Evolutionary conservation across 768 basidiomycete genomes (phyloP).

Genomic region (Boletus patriciae): DNA sequence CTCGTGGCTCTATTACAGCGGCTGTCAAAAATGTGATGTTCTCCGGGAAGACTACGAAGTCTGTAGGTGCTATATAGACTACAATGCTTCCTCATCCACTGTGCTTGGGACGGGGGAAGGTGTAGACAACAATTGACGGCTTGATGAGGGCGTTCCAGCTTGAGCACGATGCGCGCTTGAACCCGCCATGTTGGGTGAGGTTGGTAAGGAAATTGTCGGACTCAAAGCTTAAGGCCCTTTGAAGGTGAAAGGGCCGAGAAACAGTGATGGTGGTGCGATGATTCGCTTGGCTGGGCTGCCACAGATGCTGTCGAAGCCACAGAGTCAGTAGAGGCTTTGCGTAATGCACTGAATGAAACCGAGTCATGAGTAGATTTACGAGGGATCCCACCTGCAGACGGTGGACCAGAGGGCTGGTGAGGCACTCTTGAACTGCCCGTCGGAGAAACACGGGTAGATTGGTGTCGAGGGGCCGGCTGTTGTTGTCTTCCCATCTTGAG

Average conservation of each 20-base stretch:
- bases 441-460: slow-evolving; percentile 67
- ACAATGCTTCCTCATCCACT: slow-evolving; percentile 88
- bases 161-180: slow-evolving; percentile 49
- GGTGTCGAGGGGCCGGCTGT: slow-evolving; percentile 44
- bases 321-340: slow-evolving; percentile 82
- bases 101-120: slow-evolving; percentile 80
- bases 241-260: slow-evolving; percentile 86
- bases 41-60: no score
- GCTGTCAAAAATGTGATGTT: no score
- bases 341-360: slow-evolving; percentile 70
- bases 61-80: no score
- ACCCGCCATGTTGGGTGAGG: slow-evolving; percentile 45
- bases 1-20: no score
- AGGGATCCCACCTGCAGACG: slow-evolving; percentile 46
- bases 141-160: slow-evolving; percentile 64
- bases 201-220: slow-evolving; percentile 69
- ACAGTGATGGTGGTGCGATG: slow-evolving; percentile 52
- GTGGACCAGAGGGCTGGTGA: slow-evolving; percentile 57
- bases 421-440: slow-evolving; percentile 59
- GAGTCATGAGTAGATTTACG: slow-evolving; percentile 79
- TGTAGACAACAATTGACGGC: slow-evolving; percentile 74
- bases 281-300: slow-evolving; percentile 42
- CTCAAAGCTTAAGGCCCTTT: slow-evolving; percentile 74
- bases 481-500: slow-evolving; percentile 41
- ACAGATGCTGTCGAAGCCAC: slow-evolving; percentile 65